These are phyloP conservation scores for Neofusicoccum laricinum DNA, from an alignment of 2,329 filamentous ascomycete genomes.

Conservation along the genomic window DNA sequence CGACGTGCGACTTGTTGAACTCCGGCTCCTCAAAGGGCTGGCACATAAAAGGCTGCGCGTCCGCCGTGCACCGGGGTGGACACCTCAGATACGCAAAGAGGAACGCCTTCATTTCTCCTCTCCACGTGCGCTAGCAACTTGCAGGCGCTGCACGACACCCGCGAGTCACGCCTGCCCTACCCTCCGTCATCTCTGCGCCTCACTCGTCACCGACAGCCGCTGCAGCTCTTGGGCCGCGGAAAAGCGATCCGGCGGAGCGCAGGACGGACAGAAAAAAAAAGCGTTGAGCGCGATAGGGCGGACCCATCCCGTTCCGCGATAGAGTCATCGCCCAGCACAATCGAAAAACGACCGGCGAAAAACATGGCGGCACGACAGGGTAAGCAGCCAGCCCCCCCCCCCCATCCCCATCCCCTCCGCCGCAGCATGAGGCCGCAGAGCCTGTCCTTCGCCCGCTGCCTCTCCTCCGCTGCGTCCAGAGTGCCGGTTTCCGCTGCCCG, in stretches of 20 bases:
- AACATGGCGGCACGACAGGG: constrained; percentile 5
- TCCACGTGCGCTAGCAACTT: not conserved
- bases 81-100: not conserved
- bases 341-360: not conserved
- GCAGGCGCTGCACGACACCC: not conserved
- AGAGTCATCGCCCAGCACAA: constrained; percentile 7
- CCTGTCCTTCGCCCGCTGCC: not conserved
- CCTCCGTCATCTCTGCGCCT: not conserved
- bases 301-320: constrained; percentile 1
- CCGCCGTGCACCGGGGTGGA: not conserved
- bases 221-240: constrained; percentile 9
- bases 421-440: constrained; percentile 1
- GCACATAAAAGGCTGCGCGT: not conserved
- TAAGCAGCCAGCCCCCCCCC: not conserved
- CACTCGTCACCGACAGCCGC: not conserved
- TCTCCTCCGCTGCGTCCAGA: not conserved
- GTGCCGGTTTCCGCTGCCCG: constrained; percentile 12
- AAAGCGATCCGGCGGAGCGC: not conserved
- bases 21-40: constrained; percentile 1
- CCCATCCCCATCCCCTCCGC: not conserved
- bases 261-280: not conserved
- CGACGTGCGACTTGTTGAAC: constrained; percentile 10
- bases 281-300: constrained; percentile 14
- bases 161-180: not conserved
- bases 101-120: not conserved